Evolutionary conservation across 1,284 basidiomycete genomes (phyloP).

Genomic region (Sporisorium iseilematis-ciliati): DNA sequence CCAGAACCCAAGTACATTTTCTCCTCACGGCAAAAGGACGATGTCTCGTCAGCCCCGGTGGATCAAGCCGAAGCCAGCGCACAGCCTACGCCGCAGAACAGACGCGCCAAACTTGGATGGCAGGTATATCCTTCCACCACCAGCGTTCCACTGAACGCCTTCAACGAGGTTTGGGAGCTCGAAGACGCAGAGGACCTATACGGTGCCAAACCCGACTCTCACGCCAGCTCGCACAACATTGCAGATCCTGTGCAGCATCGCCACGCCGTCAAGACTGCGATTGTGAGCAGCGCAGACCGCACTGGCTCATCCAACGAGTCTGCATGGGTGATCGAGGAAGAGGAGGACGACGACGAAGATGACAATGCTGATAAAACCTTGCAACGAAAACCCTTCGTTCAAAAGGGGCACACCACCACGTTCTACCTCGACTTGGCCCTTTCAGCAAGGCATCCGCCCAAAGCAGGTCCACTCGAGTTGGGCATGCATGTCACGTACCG

Average conservation of each 20-base stretch:
- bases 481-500: conserved; percentile 55
- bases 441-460: conserved; percentile 20
- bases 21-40: background rate
- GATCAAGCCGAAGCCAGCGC: background rate
- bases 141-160: conserved; percentile 47
- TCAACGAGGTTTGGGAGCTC: conserved; percentile 62
- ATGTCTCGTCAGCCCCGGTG: background rate
- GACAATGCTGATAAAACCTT: conserved; percentile 2
- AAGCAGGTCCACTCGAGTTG: conserved; percentile 30
- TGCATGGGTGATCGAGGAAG: conserved; percentile 25
- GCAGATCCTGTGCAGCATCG: conserved; percentile 5
- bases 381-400: conserved; percentile 29
- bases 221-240: background rate
- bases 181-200: conserved; percentile 56
- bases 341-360: conserved; percentile 26
- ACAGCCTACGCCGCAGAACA: background rate
- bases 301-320: conserved; percentile 8
- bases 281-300: background rate
- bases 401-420: conserved; percentile 40
- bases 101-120: conserved; percentile 24
- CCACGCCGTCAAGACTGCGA: conserved; percentile 24
- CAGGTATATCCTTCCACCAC: conserved; percentile 41
- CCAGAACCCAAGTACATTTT: conserved; percentile 42
- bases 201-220: conserved; percentile 9
- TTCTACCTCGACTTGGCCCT: conserved; percentile 38